Evolutionary conservation across 768 basidiomycete genomes (phyloP).

Genomic region (Wakefieldia striispora): DNA sequence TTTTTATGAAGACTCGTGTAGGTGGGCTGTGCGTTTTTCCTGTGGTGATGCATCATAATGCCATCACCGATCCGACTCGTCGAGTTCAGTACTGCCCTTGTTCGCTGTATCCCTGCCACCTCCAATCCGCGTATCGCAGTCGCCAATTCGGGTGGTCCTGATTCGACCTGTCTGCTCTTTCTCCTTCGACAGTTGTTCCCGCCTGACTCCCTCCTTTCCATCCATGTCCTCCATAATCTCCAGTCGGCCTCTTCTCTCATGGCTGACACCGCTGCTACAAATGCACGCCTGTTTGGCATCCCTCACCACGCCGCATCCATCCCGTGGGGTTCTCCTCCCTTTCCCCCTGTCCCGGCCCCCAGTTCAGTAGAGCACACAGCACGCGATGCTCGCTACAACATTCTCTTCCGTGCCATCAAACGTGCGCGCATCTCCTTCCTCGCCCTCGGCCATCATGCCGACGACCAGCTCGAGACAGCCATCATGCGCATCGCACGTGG

Average conservation of each 20-base stretch:
- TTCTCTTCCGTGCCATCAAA: constrained; percentile 49
- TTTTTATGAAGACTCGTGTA: no score
- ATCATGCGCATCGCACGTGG: constrained; percentile 66
- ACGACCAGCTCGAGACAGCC: constrained; percentile 83
- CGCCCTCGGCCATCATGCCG: constrained; percentile 74
- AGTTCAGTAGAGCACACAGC: constrained; percentile 53
- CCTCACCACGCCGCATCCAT: constrained; percentile 47
- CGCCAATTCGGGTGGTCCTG: constrained; percentile 80
- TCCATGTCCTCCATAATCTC: constrained; percentile 70
- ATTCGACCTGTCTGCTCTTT: constrained; percentile 77
- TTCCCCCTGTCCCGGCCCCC: constrained; percentile 45
- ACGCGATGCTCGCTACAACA: constrained; percentile 55
- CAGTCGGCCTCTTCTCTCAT: constrained; percentile 56
- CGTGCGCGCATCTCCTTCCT: constrained; percentile 38
- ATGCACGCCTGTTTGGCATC: constrained; percentile 44
- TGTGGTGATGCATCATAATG: no score
- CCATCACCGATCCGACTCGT: constrained; percentile 36
- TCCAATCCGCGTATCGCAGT: constrained; percentile 39
- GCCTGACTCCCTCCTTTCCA: constrained; percentile 44
- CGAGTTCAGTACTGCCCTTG: constrained; percentile 52
- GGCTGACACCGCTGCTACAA: constrained; percentile 46
- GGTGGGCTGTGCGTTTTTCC: no score
- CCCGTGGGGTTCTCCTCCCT: constrained; percentile 56
- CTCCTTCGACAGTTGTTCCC: constrained; percentile 51
- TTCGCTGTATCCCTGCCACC: constrained; percentile 10